Percentiles rank a stretch among this genome's conserved stretches.
These are phyloP conservation scores for Albatrellus sp. DNA, from an alignment of 1,284 basidiomycete genomes.

Conservation along the genomic window DNA sequence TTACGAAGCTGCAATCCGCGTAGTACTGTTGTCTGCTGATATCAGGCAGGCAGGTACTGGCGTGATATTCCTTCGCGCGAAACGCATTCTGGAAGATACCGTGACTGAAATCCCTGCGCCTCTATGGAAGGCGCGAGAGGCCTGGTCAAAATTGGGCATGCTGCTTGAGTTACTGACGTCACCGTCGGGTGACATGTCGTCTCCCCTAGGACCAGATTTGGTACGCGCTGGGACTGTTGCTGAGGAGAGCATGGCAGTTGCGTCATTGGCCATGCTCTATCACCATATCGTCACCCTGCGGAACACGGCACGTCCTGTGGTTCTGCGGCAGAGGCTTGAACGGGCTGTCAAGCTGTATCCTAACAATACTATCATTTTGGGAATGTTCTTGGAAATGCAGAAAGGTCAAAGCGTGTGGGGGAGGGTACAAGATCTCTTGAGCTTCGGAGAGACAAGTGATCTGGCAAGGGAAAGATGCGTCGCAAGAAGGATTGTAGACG, in stretches of 20 bases:
- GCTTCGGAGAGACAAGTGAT: slow-evolving; percentile 24
- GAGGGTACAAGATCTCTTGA: slow-evolving; percentile 40
- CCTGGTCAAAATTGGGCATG: slow-evolving; percentile 51
- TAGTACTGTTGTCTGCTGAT: slow-evolving; percentile 41
- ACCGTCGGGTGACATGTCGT: slow-evolving; percentile 23
- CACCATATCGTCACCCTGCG: slow-evolving; percentile 43
- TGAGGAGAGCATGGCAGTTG: slow-evolving; percentile 51
- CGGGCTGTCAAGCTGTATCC: slow-evolving; percentile 48
- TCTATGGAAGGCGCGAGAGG: slow-evolving; percentile 41
- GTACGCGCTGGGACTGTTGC: slow-evolving; percentile 18
- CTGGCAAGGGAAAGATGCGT: slow-evolving; percentile 36
- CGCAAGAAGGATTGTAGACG: slow-evolving; percentile 45
- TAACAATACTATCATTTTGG: slow-evolving; percentile 64
- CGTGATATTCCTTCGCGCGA: slow-evolving; percentile 43
- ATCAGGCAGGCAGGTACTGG: slow-evolving; percentile 33
- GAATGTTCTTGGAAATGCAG: slow-evolving; percentile 68
- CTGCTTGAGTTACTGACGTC: slow-evolving; percentile 46
- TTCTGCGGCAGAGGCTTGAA: slow-evolving; percentile 48
- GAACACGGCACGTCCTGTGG: slow-evolving; percentile 42
- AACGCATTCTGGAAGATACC: slow-evolving; percentile 42
- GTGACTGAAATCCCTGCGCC: slow-evolving; percentile 17
- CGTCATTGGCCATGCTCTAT: slow-evolving; percentile 50
- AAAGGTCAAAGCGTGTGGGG: slow-evolving; percentile 68
- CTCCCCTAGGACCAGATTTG: slow-evolving; percentile 33
- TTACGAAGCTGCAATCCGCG: slow-evolving; percentile 36